Conservation (phyloP, 129 eudicot genomes). For the Helianthus annuus region HanXRQr2.0-SUNRISE NC_035443.2:25523433-25523932, state of each 20-base stretch:
- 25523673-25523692: slow-evolving; percentile 5
- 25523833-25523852: background rate
- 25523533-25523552: background rate
- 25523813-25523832: background rate
- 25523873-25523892: too few species aligned
- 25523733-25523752: slow-evolving; percentile 22
- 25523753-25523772: slow-evolving; percentile 26
- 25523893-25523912: too few species aligned
- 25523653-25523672: slow-evolving; percentile 4
- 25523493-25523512: background rate
- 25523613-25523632: slow-evolving; percentile 6
- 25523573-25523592: background rate
- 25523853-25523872: background rate
- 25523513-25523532: background rate
- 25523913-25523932: too few species aligned
- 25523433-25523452: background rate
- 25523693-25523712: slow-evolving; percentile 3
- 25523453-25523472: background rate
- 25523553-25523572: slow-evolving; percentile 10
- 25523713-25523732: slow-evolving; percentile 16
- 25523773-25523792: background rate
- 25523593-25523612: background rate
- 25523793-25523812: background rate
- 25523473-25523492: background rate
- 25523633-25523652: slow-evolving; percentile 13